These are phyloP conservation scores for Hydnomerulius pinastri DNA, from an alignment of 768 basidiomycete genomes.

Conservation along the genomic window DNA sequence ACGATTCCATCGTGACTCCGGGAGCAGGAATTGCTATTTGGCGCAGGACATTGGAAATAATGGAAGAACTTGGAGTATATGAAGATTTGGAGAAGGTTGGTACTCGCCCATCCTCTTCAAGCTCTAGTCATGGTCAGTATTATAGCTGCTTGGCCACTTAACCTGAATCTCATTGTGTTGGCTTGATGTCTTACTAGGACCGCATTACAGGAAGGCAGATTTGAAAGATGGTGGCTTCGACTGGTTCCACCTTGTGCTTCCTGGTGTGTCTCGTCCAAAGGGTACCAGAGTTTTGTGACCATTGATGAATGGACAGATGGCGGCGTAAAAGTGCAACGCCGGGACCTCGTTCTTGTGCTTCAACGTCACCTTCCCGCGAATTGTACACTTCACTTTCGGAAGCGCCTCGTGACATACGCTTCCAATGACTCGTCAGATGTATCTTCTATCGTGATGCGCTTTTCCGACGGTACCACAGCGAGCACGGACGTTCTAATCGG, in stretches of 20 bases:
- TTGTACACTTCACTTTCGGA: constrained; percentile 26
- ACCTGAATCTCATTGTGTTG: neutral
- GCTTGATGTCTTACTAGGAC: neutral
- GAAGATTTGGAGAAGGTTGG: constrained; percentile 16
- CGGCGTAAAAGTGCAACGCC: constrained; percentile 20
- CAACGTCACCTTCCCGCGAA: constrained; percentile 17
- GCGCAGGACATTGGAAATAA: constrained; percentile 45
- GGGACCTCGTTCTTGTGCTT: constrained; percentile 28
- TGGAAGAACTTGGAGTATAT: constrained; percentile 41
- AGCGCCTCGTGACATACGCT: constrained; percentile 32
- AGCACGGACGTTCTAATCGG: constrained; percentile 43
- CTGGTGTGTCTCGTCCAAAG: neutral
- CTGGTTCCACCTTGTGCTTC: neutral
- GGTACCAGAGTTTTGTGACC: neutral
- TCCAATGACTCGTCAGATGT: constrained; percentile 1
- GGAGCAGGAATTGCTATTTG: constrained; percentile 47
- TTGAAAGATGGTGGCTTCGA: constrained; percentile 1
- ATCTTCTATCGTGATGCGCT: constrained; percentile 18
- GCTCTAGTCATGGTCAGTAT: constrained; percentile 4
- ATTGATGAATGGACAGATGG: neutral
- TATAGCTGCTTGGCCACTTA: neutral
- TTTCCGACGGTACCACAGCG: constrained; percentile 35
- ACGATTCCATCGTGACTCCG: constrained; percentile 34
- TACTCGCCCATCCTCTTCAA: constrained; percentile 13
- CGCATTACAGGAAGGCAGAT: constrained; percentile 3